These are phyloP conservation scores for Penicillium cataractarum DNA, from an alignment of 495 filamentous ascomycete species.

Conservation along the genomic window DNA sequence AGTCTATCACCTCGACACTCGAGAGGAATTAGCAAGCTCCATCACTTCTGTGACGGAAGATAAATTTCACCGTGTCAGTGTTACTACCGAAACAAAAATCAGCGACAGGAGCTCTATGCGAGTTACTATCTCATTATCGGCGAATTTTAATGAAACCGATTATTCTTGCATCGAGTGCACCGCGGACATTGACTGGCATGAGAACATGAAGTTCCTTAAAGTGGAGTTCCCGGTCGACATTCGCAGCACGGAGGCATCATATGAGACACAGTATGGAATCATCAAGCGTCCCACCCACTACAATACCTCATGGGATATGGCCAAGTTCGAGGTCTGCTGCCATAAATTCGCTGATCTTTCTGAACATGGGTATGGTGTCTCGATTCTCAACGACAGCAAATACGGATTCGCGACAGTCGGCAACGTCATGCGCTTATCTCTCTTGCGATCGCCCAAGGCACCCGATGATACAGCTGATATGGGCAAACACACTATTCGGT, in stretches of 20 bases:
- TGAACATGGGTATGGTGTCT: constrained; percentile 88
- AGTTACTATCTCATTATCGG: constrained; percentile 81
- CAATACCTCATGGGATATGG: constrained; percentile 96
- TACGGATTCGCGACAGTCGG: constrained; percentile 94
- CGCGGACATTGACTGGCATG: constrained; percentile 87
- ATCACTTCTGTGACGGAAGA: constrained; percentile 68
- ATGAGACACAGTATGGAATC: constrained; percentile 92
- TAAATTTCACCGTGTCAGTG: constrained; percentile 71
- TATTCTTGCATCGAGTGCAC: constrained; percentile 76
- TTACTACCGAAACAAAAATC: constrained; percentile 81
- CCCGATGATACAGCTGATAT: constrained; percentile 96
- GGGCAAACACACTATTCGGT: constrained; percentile 85
- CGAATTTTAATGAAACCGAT: constrained; percentile 55
- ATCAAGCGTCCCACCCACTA: constrained; percentile 89
- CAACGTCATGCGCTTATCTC: constrained; percentile 85
- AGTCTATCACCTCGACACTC: constrained; percentile 88
- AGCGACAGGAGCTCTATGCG: constrained; percentile 84
- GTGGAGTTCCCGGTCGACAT: constrained; percentile 97
- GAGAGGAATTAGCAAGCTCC: constrained; percentile 68
- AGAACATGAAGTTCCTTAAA: constrained; percentile 97
- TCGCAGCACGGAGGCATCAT: constrained; percentile 85
- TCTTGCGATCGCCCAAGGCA: constrained; percentile 89
- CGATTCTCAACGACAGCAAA: constrained; percentile 93
- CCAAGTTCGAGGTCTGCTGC: constrained; percentile 97
- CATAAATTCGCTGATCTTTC: constrained; percentile 96